phyloP scores from a whole-genome alignment of 2,329 filamentous ascomycete species.

The Aspergillus proliferans region DNA sequence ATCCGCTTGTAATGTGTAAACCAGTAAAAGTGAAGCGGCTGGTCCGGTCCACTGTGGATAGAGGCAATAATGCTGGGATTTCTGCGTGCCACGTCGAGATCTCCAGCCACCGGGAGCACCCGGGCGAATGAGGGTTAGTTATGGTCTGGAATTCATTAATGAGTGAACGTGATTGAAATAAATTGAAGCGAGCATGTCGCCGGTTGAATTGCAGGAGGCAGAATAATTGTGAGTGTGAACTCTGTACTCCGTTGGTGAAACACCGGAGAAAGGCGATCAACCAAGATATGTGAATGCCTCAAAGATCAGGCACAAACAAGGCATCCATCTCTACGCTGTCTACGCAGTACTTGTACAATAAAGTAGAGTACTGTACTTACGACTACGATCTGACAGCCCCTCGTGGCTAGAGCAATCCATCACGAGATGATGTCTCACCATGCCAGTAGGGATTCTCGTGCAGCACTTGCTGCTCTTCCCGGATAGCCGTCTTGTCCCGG shows the following conservation, averaged over 20 bases:
- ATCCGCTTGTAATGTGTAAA: background rate
- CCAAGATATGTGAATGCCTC: no score
- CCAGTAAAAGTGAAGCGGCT: conserved; percentile 12
- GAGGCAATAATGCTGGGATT: conserved; percentile 3
- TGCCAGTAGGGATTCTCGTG: background rate
- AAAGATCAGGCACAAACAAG: no score
- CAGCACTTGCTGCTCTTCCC: background rate
- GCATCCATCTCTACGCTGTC: no score
- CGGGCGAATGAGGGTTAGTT: background rate
- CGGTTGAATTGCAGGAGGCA: no score
- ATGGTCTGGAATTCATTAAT: background rate
- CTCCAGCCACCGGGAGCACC: conserved; percentile 1
- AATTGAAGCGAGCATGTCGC: no score
- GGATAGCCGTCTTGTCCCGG: background rate
- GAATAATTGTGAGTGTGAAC: no score
- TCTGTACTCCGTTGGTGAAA: no score
- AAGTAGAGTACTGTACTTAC: no score
- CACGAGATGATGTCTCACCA: background rate
- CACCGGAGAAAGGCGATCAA: no score
- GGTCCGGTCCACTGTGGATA: conserved; percentile 11
- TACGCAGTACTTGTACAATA: no score
- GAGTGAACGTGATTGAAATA: no score
- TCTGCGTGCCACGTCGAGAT: conserved; percentile 20
- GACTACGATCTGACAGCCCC: background rate
- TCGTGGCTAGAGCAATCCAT: background rate